Conservation (phyloP, 2,329 filamentous ascomycete genomes). For the Neopestalotiopsis clavispora region DNA sequence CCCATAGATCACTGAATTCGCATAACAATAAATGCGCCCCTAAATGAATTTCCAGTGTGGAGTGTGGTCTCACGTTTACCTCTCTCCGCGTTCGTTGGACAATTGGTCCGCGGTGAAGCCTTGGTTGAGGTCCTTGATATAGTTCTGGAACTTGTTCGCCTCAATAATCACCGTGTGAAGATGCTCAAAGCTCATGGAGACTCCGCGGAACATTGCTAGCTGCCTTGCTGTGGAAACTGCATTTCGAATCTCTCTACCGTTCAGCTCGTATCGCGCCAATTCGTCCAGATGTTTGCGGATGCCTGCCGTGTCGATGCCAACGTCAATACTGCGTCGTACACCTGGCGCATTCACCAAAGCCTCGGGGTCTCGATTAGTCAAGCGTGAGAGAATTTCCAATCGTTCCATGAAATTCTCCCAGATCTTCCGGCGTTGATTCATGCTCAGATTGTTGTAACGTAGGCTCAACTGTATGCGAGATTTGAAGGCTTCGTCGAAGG, state of each 20-base stretch:
- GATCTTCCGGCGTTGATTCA: background rate
- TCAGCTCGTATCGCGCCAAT: background rate
- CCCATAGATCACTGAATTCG: background rate
- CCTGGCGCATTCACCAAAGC: background rate
- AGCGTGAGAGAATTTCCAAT: background rate
- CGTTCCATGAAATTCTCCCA: background rate
- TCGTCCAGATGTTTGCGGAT: background rate
- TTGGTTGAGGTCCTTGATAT: slow-evolving; percentile 5
- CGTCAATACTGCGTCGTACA: background rate
- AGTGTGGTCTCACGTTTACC: no score
- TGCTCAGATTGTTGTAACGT: background rate
- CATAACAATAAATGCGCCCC: no score
- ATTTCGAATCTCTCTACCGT: slow-evolving; percentile 13
- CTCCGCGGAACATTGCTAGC: background rate
- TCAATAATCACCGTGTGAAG: background rate
- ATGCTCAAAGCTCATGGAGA: background rate
- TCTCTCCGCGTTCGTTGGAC: background rate
- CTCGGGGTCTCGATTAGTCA: background rate
- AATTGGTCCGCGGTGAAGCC: slow-evolving; percentile 6
- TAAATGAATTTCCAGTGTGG: no score
- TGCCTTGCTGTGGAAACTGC: slow-evolving; percentile 7
- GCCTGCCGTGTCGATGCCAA: background rate
- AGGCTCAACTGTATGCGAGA: background rate
- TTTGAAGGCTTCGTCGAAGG: background rate
- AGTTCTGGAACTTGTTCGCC: background rate